These are phyloP conservation scores for Sarcodon sp. DNA, from an alignment of 768 basidiomycete species.

Conservation along the genomic window DNA sequence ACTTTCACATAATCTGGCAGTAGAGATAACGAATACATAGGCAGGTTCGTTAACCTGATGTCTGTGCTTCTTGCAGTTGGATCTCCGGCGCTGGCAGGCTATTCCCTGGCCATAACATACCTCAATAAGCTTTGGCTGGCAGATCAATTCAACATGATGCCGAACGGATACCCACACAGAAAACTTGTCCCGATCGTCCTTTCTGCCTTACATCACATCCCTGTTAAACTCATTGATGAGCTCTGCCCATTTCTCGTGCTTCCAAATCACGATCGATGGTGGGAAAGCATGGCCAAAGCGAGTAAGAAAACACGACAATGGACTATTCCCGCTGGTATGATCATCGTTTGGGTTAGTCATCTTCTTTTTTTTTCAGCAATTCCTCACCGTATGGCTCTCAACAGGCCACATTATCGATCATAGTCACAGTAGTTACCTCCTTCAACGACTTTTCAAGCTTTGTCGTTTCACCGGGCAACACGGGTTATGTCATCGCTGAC, in stretches of 20 bases:
- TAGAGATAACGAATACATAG: neutral
- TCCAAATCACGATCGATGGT: neutral
- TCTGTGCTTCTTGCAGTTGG: constrained; percentile 30
- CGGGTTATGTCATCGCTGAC: neutral
- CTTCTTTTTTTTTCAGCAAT: no score
- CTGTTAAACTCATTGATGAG: neutral
- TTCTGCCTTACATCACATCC: neutral
- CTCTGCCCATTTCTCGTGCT: neutral
- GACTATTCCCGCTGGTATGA: neutral
- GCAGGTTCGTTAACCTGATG: constrained; percentile 22
- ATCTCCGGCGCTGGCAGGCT: constrained; percentile 30
- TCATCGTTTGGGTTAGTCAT: neutral
- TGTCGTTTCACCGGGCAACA: neutral
- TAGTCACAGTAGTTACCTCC: neutral
- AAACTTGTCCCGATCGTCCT: neutral
- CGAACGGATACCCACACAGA: neutral
- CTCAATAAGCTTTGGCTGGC: neutral
- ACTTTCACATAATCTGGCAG: neutral
- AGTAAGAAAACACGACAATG: neutral
- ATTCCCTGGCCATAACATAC: constrained; percentile 6
- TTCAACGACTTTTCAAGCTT: neutral
- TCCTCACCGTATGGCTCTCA: no score
- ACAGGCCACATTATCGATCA: neutral
- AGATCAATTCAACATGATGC: neutral
- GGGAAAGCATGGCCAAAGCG: neutral